Base-by-base conservation (phyloP, 1,139 yeast species). In the Blastobotrys capitulatus region DNA sequence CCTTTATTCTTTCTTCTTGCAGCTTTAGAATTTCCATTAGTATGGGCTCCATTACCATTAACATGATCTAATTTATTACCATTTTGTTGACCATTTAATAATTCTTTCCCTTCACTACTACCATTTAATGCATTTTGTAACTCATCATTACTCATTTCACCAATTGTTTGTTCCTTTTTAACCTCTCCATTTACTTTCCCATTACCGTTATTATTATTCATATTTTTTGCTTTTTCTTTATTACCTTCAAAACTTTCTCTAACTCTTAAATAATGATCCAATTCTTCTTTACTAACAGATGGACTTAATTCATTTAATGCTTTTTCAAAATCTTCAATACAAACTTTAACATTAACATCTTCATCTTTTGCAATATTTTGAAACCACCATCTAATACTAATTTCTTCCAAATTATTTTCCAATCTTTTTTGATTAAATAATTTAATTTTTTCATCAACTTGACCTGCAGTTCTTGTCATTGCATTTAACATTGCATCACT, bases 401-500 rank as follows among this genome's bases (percentile, higher is more conserved):
- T 76, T 6, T 68, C 68, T 15, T 55, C 52, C 18, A 41, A 49
- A 12, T 12, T 12, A 18, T 9, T 18, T 10, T 10, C 12, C 2
- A 59, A 51, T 25, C 70, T 67, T 4, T 73, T 76, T 3, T 65
- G 60, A 59, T 87, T 88, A 60, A 75, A 80, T 16, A 60, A 55
- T 44, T 71, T 71, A 47, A 89, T 77, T 63, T 84, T 85, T 2
- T 58, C 63, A 61, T 92, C 97, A 12, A 86, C 90, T 38, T 76
- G 80, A 20, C 75, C 75, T 0, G 97, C 97, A 0, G 84, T 82
- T 59, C 97, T 73, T 1, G 92, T 85, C 96, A 92, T 90, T 8
- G 97, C 96, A 66, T 87, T 88, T 60, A 89, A 74, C 94, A 90
- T 87, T 0, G 97, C 86, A 66, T 92, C 97, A 0, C 95, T 84